Percentiles rank a stretch among this genome's conserved stretches.
phyloP scores from a whole-genome alignment of 2,329 filamentous ascomycete genomes.

The Stagonosporopsis chrysanthemi region DNA sequence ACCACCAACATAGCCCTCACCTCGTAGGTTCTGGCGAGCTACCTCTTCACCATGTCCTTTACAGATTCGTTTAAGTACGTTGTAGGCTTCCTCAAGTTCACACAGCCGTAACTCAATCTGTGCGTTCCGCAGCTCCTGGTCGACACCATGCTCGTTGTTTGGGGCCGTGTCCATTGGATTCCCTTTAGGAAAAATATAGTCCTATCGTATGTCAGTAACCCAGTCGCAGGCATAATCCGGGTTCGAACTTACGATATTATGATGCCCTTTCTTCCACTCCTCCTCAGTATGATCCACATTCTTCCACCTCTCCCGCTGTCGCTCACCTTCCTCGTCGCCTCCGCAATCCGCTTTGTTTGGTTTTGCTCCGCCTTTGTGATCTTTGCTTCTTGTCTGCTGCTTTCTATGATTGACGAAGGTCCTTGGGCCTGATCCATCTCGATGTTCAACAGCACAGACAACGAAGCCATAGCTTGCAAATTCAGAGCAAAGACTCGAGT shows the following conservation, averaged over 20 bases:
- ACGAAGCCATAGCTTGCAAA: conserved; percentile 72
- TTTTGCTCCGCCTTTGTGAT: conserved; percentile 27
- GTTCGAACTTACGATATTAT: conserved; percentile 53
- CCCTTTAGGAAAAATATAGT: conserved; percentile 69
- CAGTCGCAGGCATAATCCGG: too few relatives aligned
- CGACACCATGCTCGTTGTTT: conserved; percentile 66
- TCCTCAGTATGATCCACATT: conserved; percentile 50
- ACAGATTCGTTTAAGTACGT: conserved; percentile 63
- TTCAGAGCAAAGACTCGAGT: conserved; percentile 69
- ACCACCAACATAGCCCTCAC: conserved; percentile 65
- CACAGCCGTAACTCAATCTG: conserved; percentile 70
- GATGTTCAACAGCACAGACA: conserved; percentile 69
- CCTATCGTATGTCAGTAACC: conserved; percentile 32
- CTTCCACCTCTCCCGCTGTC: conserved; percentile 37
- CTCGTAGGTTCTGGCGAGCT: conserved; percentile 61
- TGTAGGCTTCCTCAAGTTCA: conserved; percentile 70
- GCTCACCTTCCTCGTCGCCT: conserved; percentile 18
- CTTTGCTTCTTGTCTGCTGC: conserved; percentile 28
- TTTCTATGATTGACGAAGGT: conserved; percentile 66
- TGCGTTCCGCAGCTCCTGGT: conserved; percentile 65
- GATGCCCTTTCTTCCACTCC: conserved; percentile 52
- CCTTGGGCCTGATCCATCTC: conserved; percentile 69
- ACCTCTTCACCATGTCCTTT: conserved; percentile 62
- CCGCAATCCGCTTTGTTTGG: conserved; percentile 11
- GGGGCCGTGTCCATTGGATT: conserved; percentile 58